Evolutionary conservation across 2,329 filamentous ascomycete species (phyloP), one percentile per base, ranked within the genome.

Genomic region (Zymoseptoria tritici): DNA sequence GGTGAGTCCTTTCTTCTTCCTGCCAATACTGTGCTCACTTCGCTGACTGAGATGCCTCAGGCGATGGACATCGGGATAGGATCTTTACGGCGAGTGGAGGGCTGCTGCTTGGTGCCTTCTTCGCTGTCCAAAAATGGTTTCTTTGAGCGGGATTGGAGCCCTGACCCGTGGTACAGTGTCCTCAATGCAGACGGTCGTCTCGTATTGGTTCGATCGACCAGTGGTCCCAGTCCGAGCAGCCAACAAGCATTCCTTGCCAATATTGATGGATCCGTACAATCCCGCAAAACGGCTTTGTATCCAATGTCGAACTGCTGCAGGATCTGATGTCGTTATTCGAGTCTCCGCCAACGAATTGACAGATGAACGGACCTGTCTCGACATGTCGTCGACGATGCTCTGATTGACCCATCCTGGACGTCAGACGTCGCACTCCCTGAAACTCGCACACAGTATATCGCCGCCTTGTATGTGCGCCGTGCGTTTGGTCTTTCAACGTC

Each of bases 21-120:
- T 24, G 9, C 11, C 22, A 26, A 31, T n/a, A n/a, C 11, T 13
- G 54, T 26, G 6, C 8, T 24, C 22, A 29, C 3, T 5, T 26
- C 22, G 46, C 26, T 52, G 42, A 46, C 60, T 62, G 36, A 58
- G 29, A 42, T 16, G 13, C 19, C 8, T 3, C 24, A 62, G 61
- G 63, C 6, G 63, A 63, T 49, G 59, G 46, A 20, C 57, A 61
- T 58, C 55, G 61, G 19, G 46, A 49, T 9, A 57, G 57, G 52
- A 57, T 64, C n/a, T 64, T 63, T 24, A 63, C 61, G 4, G 56
- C 49, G 6, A 60, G 55, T 11, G 61, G 59, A 8, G 59, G 29
- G 26, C 51, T 63, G 42, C 49, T 65, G 49, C 54, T 65, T 21
- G 46, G 52, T 19, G 59, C 63, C 11, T 61, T 60, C 21, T 58